Evolutionary conservation across 176 grass and related monocot genomes (phyloP).

Genomic region (Melocanna baccifera): DNA sequence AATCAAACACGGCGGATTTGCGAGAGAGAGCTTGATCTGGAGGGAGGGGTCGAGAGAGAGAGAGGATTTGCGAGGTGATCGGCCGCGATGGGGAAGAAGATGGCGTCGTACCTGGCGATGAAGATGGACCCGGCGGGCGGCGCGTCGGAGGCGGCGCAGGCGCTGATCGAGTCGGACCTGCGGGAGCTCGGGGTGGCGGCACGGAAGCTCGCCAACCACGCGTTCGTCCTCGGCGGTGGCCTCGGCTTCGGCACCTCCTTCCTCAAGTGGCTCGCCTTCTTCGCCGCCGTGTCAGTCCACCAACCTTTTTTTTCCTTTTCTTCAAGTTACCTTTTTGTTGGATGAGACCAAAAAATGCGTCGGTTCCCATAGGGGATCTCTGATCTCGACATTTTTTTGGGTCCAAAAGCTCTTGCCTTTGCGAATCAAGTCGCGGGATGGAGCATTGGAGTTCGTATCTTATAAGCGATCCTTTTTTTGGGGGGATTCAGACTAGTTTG

Average conservation of each 20-base stretch:
- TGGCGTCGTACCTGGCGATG: constrained; percentile 46
- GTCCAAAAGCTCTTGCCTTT: not conserved
- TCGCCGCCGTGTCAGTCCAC: constrained; percentile 61
- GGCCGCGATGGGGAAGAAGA: constrained; percentile 26
- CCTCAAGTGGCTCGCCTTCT: constrained; percentile 78
- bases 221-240: constrained; percentile 54
- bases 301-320: not conserved
- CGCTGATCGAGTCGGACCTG: constrained; percentile 78
- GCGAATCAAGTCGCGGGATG: not conserved
- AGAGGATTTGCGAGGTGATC: not conserved
- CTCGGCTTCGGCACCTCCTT: constrained; percentile 61
- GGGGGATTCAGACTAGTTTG: not conserved
- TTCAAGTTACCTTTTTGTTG: not conserved
- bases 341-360: not conserved
- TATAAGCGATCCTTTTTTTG: no score
- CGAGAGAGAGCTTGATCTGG: not conserved
- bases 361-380: not conserved
- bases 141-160: constrained; percentile 33
- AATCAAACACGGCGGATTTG: no score
- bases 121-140: constrained; percentile 46
- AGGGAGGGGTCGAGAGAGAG: not conserved
- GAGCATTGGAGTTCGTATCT: not conserved
- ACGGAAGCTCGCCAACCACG: constrained; percentile 71
- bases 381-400: not conserved
- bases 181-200: constrained; percentile 58